Evolutionary conservation across 768 basidiomycete genomes (phyloP).

Genomic region (Rhodocollybia butyracea): DNA sequence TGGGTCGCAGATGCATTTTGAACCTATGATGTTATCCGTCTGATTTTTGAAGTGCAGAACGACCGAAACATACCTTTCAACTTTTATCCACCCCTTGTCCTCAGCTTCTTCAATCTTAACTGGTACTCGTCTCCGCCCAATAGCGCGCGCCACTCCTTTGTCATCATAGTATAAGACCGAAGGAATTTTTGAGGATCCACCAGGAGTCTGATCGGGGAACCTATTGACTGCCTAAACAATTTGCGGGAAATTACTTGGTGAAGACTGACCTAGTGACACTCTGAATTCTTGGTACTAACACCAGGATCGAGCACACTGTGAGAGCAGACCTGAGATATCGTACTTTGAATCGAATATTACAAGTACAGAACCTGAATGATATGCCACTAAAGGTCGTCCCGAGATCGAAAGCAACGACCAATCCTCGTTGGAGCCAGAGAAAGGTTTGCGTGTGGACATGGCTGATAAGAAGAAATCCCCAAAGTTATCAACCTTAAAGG

Average conservation of each 20-base stretch:
- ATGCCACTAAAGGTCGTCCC: constrained; percentile 29
- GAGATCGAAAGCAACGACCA: constrained; percentile 27
- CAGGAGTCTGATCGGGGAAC: constrained; percentile 43
- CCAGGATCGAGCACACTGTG: constrained; percentile 38
- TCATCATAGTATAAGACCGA: constrained; percentile 45
- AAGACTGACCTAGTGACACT: constrained; percentile 9
- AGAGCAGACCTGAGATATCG: neutral
- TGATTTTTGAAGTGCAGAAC: constrained; percentile 5
- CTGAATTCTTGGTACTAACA: constrained; percentile 28
- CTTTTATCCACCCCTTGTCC: constrained; percentile 41
- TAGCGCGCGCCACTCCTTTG: constrained; percentile 32
- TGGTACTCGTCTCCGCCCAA: constrained; percentile 39
- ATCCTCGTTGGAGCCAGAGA: constrained; percentile 25
- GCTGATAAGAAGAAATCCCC: no score
- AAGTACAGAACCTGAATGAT: constrained; percentile 18
- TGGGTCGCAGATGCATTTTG: constrained; percentile 35
- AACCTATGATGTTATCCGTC: constrained; percentile 22
- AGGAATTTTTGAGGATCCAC: constrained; percentile 47
- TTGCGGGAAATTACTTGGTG: neutral
- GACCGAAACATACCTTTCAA: constrained; percentile 36
- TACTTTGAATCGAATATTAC: neutral
- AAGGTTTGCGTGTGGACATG: constrained; percentile 30
- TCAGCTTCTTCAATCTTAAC: constrained; percentile 35
- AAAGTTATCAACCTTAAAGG: no score
- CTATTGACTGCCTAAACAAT: constrained; percentile 19